Evolutionary conservation across 495 filamentous ascomycete genomes (phyloP).

Genomic region (Annulohypoxylon nitens): DNA sequence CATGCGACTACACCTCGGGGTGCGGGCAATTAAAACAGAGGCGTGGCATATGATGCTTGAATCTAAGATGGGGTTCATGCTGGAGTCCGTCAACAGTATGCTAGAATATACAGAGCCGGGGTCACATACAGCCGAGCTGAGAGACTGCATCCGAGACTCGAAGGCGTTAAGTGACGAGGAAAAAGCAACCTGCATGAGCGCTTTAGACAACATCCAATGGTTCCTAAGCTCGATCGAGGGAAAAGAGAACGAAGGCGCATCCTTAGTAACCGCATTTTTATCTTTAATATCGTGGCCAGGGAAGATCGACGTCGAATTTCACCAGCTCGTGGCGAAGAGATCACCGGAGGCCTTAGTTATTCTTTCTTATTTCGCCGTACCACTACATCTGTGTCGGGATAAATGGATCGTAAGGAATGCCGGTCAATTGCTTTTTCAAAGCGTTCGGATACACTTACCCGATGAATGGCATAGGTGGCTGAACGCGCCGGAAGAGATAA

Average conservation of each 20-base stretch:
- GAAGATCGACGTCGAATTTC: slow-evolving; percentile 29
- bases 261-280: slow-evolving; percentile 15
- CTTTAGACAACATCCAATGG: slow-evolving; percentile 35
- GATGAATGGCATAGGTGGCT: slow-evolving; percentile 38
- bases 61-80: slow-evolving; percentile 32
- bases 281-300: slow-evolving; percentile 34
- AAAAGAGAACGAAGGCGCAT: not conserved
- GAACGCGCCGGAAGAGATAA: slow-evolving; percentile 36
- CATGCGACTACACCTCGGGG: slow-evolving; percentile 31
- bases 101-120: slow-evolving; percentile 12
- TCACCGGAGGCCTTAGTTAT: slow-evolving; percentile 34
- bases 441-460: slow-evolving; percentile 34
- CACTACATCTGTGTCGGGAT: slow-evolving; percentile 29
- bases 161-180: slow-evolving; percentile 14
- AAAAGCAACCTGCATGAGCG: slow-evolving; percentile 18
- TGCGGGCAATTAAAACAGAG: slow-evolving; percentile 5
- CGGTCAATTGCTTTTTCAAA: slow-evolving; percentile 25
- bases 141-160: slow-evolving; percentile 21
- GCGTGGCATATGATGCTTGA: slow-evolving; percentile 32
- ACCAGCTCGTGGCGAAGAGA: slow-evolving; percentile 29
- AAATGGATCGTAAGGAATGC: slow-evolving; percentile 32
- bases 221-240: slow-evolving; percentile 21
- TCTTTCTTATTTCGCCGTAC: slow-evolving; percentile 35
- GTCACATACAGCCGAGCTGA: slow-evolving; percentile 31
- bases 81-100: slow-evolving; percentile 5